A percentile compares a stretch with the other conserved stretches of the same genome.
phyloP scores from a whole-genome alignment of 2,329 filamentous ascomycete genomes.

The Cladosporium sp. region DNA sequence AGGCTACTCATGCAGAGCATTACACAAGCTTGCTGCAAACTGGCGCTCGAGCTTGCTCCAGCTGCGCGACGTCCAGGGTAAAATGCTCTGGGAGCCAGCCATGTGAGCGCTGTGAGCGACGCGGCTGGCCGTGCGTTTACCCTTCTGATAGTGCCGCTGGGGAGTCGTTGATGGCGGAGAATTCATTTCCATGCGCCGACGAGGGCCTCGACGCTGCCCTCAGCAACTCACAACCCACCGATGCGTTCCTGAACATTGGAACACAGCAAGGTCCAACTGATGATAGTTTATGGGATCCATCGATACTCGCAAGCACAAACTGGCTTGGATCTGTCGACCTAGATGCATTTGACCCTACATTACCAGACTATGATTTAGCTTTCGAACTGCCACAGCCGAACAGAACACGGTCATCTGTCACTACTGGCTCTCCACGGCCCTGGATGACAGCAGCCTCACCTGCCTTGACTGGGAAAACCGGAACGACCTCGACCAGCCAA shows the following conservation, averaged over 20 bases:
- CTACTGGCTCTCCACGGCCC: not conserved
- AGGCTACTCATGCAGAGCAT: conserved; percentile 20
- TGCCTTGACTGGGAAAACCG: not conserved
- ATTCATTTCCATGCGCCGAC: not conserved
- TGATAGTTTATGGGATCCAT: conserved; percentile 17
- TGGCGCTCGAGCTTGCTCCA: conserved; percentile 25
- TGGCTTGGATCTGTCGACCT: conserved; percentile 17
- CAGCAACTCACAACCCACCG: not conserved
- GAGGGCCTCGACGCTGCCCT: not conserved
- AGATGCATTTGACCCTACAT: conserved; percentile 9
- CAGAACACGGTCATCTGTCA: conserved; percentile 8
- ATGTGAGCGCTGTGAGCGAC: conserved; percentile 24
- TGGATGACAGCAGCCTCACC: not conserved
- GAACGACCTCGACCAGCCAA: not conserved
- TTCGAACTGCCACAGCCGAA: conserved; percentile 11
- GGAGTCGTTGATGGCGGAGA: not conserved
- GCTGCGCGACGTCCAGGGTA: conserved; percentile 27
- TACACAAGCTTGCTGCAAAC: conserved; percentile 17
- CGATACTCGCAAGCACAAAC: conserved; percentile 18
- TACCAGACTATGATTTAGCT: conserved; percentile 4
- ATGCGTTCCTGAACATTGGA: not conserved
- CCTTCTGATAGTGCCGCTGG: not conserved
- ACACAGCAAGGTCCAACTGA: not conserved
- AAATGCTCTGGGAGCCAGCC: conserved; percentile 26
- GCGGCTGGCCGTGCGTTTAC: not conserved